Evolutionary conservation across 352 stramenopile genomes (phyloP).

Genomic region (Blastocystis sp.): DNA sequence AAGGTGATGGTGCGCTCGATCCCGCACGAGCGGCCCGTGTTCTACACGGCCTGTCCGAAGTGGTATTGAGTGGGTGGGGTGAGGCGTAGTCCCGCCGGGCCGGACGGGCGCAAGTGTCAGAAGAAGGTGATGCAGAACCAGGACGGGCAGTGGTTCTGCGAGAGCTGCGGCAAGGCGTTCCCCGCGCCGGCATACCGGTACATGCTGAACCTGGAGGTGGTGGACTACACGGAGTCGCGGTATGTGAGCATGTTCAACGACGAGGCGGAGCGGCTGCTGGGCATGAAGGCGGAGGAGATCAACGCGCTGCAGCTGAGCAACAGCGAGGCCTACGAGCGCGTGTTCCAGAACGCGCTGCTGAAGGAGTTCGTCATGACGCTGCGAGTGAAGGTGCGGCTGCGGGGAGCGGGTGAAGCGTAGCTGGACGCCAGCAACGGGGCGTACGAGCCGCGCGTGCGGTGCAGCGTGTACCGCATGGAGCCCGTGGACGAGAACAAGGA

Average conservation of each 20-base stretch:
- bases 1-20: conserved; percentile 63
- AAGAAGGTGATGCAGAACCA: conserved; percentile 52
- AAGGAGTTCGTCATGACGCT: conserved; percentile 61
- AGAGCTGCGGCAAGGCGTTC: conserved; percentile 9
- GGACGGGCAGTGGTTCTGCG: conserved; percentile 50
- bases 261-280: conserved; percentile 27
- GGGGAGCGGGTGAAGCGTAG: neutral
- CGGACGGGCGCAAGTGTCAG: conserved; percentile 50
- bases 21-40: conserved; percentile 29
- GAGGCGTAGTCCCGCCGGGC: conserved; percentile 9
- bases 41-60: conserved; percentile 43
- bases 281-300: conserved; percentile 5
- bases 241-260: conserved; percentile 62
- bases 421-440: neutral
- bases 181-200: conserved; percentile 34
- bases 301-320: conserved; percentile 30
- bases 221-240: conserved; percentile 27
- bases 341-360: conserved; percentile 47
- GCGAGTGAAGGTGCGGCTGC: conserved; percentile 34
- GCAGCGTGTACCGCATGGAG: conserved; percentile 23
- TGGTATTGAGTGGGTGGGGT: neutral
- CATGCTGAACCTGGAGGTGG: conserved; percentile 50
- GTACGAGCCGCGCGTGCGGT: conserved; percentile 28
- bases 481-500: conserved; percentile 56
- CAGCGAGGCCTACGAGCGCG: conserved; percentile 48